phyloP scores from a whole-genome alignment of 1,284 basidiomycete genomes.

The Paramarasmius palmivorus region DNA sequence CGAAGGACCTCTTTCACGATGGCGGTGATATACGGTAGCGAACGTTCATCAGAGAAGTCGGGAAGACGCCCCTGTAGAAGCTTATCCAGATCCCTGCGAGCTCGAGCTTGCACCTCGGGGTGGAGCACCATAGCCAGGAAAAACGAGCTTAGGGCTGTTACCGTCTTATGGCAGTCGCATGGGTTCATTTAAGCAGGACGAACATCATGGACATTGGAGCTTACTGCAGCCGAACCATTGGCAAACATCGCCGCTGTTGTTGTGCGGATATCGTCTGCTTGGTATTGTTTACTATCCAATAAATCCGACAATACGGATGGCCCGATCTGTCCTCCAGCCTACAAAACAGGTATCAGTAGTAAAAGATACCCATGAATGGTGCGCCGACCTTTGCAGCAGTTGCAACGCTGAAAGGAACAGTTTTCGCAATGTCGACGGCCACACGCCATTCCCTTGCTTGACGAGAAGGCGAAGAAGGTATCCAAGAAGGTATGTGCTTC shows the following conservation, averaged over 20 bases:
- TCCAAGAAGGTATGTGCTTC: constrained; percentile 9
- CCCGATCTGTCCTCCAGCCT: constrained; percentile 2
- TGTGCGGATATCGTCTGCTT: constrained; percentile 9
- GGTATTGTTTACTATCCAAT: constrained; percentile 3
- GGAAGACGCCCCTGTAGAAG: constrained; percentile 11
- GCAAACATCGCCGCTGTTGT: constrained; percentile 15
- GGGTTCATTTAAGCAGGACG: neutral
- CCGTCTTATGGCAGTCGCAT: constrained; percentile 4
- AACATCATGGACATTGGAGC: neutral
- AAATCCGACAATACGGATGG: constrained; percentile 10
- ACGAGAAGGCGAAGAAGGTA: constrained; percentile 7
- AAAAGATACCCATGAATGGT: neutral
- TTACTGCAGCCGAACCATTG: constrained; percentile 19
- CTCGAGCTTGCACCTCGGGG: constrained; percentile 13
- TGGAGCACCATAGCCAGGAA: constrained; percentile 16
- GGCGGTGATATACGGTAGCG: constrained; percentile 14
- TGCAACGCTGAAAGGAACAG: constrained; percentile 12
- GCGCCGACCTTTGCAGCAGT: constrained; percentile 9
- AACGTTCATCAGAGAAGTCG: constrained; percentile 13
- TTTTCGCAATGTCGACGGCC: constrained; percentile 12
- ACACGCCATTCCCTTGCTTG: constrained; percentile 14
- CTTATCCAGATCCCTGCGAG: constrained; percentile 12
- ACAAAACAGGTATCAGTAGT: neutral
- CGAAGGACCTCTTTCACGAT: constrained; percentile 16
- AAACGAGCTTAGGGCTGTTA: constrained; percentile 14